phyloP scores from a whole-genome alignment of 106 monocot species.

The Dactylorhiza incarnata region DNA sequence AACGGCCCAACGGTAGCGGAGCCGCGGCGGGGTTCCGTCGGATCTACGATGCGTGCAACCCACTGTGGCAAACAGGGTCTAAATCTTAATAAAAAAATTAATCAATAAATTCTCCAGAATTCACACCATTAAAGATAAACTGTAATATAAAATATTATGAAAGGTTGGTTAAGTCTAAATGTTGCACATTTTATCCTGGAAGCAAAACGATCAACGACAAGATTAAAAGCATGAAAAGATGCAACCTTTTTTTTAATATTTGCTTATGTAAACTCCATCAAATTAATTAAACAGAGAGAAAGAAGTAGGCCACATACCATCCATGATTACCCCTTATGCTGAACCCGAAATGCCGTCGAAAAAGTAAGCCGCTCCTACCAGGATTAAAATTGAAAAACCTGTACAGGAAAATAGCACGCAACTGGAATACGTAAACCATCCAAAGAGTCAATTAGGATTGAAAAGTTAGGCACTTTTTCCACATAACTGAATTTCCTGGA shows the following conservation, averaged over 20 bases:
- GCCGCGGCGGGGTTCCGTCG: too few relatives aligned
- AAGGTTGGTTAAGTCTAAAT: not conserved
- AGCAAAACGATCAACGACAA: not conserved
- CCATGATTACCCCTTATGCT: not conserved
- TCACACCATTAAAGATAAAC: not conserved
- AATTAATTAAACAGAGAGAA: not conserved
- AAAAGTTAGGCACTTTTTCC: not conserved
- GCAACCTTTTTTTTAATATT: not conserved
- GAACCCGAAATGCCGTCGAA: not conserved
- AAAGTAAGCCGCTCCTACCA: not conserved
- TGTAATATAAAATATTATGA: not conserved
- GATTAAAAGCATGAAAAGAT: not conserved
- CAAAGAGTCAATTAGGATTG: not conserved
- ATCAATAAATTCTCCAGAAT: not conserved
- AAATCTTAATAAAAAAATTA: not conserved
- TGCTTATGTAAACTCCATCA: not conserved
- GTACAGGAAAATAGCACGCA: not conserved
- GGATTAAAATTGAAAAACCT: not conserved
- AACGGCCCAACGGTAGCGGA: too few relatives aligned
- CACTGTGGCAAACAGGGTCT: too few relatives aligned
- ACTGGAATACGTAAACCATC: not conserved
- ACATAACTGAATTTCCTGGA: not conserved
- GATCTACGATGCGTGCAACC: too few relatives aligned
- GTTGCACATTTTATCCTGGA: not conserved
- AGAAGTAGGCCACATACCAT: constrained; percentile 1